Conservation (phyloP, 2,329 filamentous ascomycete genomes). For the Aspergillus phoenicis region DNA sequence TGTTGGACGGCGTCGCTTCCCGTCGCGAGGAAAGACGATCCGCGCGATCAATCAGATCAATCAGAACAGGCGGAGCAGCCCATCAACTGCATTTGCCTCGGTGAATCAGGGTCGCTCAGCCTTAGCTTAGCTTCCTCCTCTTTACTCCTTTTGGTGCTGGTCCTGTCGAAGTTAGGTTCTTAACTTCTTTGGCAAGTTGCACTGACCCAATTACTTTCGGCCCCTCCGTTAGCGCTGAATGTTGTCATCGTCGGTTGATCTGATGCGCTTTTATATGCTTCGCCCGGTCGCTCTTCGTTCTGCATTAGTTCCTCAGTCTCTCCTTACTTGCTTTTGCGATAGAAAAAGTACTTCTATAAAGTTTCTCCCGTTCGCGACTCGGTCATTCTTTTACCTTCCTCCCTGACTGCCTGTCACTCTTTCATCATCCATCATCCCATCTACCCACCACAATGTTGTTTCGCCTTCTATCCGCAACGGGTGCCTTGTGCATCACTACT, state of each 20-base stretch:
- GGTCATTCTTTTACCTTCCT: constrained; percentile 1
- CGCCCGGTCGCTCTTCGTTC: not conserved
- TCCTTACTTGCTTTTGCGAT: not conserved
- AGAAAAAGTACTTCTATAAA: not conserved
- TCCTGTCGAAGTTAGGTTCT: too few species aligned
- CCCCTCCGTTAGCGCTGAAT: constrained; percentile 3
- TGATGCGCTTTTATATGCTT: constrained; percentile 10
- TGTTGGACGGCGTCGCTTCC: not conserved
- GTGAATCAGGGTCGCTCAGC: constrained; percentile 1
- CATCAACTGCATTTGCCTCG: not conserved
- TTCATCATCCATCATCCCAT: not conserved
- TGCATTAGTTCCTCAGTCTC: constrained; percentile 1
- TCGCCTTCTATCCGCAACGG: constrained; percentile 1
- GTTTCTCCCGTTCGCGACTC: not conserved
- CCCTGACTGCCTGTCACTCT: not conserved
- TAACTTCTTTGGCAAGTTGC: not conserved
- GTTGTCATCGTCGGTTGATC: constrained; percentile 1
- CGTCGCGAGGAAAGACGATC: not conserved
- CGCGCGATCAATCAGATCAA: not conserved
- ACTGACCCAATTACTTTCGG: constrained; percentile 1
- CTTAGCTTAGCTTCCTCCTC: not conserved
- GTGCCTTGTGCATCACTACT: constrained; percentile 16
- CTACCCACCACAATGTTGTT: constrained; percentile 16
- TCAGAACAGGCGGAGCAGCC: not conserved
- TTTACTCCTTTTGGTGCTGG: too few species aligned